Conservation (phyloP, 2,329 filamentous ascomycete genomes). For the Hirsutella minnesotensis region DNA sequence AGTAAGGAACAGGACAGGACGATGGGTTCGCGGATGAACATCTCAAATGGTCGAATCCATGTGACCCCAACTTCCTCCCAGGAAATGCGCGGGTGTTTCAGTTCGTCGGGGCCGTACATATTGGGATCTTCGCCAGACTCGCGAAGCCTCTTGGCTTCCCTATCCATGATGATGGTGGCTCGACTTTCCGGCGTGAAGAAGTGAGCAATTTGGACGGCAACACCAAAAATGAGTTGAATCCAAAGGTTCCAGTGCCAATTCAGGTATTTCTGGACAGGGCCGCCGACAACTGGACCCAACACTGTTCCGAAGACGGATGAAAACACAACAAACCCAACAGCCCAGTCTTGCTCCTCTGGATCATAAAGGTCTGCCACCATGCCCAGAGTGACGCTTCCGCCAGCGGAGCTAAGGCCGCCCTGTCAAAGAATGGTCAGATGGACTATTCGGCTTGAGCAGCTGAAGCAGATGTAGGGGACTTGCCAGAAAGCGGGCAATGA, state of each 20-base stretch:
- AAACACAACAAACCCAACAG: constrained; percentile 65
- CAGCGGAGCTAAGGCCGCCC: constrained; percentile 59
- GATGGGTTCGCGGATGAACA: constrained; percentile 66
- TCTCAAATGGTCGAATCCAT: constrained; percentile 55
- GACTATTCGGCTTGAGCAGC: background rate
- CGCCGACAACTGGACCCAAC: constrained; percentile 67
- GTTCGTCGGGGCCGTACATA: constrained; percentile 62
- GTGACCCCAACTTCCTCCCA: constrained; percentile 42
- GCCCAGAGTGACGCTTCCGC: constrained; percentile 60
- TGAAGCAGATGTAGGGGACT: background rate
- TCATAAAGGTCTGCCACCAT: constrained; percentile 70
- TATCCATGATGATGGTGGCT: constrained; percentile 65
- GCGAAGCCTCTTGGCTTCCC: constrained; percentile 63
- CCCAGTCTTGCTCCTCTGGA: constrained; percentile 59
- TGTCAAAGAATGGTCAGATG: no score
- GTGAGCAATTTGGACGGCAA: constrained; percentile 54
- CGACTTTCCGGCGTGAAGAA: constrained; percentile 63
- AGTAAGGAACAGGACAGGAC: constrained; percentile 59
- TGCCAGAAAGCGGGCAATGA: constrained; percentile 51
- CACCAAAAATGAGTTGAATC: constrained; percentile 78
- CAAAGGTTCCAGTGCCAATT: constrained; percentile 67
- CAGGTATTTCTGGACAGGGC: constrained; percentile 57
- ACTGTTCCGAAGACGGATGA: constrained; percentile 70
- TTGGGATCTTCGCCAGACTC: constrained; percentile 41
- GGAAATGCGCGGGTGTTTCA: constrained; percentile 47